These are phyloP conservation scores for Beauveria scarabaeidicola DNA, from an alignment of 2,329 filamentous ascomycete species.

Conservation along the genomic window DNA sequence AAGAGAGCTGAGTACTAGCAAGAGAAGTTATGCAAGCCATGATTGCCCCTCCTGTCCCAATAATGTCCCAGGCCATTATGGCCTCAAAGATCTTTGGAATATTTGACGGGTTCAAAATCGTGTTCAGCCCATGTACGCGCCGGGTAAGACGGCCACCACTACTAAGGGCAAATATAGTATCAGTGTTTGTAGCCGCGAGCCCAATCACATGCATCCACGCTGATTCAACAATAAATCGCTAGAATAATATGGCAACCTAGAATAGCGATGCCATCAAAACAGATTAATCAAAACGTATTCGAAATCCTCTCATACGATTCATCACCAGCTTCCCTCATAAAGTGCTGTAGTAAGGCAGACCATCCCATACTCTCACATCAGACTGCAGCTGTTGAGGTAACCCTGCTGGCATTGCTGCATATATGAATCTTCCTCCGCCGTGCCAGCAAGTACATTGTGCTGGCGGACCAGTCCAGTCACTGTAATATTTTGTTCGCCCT, in stretches of 20 bases:
- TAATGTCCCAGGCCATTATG: background rate
- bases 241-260: background rate
- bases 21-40: too few species aligned
- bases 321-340: background rate
- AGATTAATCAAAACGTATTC: background rate
- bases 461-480: constrained; percentile 65
- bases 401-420: constrained; percentile 56
- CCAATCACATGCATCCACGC: background rate
- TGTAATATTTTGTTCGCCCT: constrained; percentile 72
- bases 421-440: constrained; percentile 68
- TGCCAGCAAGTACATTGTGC: constrained; percentile 46
- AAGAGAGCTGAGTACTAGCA: too few species aligned
- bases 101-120: too few species aligned
- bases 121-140: background rate
- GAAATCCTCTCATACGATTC: background rate
- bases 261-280: background rate
- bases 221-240: background rate
- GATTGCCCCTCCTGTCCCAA: too few species aligned
- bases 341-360: background rate
- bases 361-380: constrained; percentile 37
- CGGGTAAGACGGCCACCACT: background rate
- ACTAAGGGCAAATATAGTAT: background rate
- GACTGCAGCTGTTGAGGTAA: constrained; percentile 37
- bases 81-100: too few species aligned
- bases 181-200: background rate